These are phyloP conservation scores for Trichoderma pleuroti DNA, from an alignment of 2,329 filamentous ascomycete species.

Conservation along the genomic window DNA sequence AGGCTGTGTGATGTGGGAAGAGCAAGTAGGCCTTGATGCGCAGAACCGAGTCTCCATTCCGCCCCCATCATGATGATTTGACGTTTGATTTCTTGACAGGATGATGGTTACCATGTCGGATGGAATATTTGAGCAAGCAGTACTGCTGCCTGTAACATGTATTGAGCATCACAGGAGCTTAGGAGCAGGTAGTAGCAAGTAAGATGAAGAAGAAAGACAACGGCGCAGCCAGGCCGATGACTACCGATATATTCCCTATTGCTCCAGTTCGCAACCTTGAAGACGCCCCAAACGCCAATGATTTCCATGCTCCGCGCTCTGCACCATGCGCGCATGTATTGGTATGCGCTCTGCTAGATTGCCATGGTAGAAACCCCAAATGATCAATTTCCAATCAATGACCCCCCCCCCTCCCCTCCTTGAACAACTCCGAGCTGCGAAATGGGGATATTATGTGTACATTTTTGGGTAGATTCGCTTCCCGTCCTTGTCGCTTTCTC, in stretches of 20 bases:
- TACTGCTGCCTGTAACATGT: not conserved
- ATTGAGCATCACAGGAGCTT: not conserved
- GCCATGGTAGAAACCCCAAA: not conserved
- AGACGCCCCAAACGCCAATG: slow-evolving; percentile 16
- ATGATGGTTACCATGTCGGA: not conserved
- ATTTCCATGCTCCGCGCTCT: not conserved
- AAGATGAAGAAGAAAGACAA: not conserved
- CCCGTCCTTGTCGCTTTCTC: not conserved
- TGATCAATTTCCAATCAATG: not conserved
- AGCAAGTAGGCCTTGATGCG: not conserved
- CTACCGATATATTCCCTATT: not conserved
- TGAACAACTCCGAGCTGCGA: slow-evolving; percentile 1
- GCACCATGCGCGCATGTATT: not conserved
- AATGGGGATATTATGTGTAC: not conserved
- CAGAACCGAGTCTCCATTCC: not conserved
- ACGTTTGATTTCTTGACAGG: not conserved
- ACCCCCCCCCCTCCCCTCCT: not conserved
- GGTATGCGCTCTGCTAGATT: not conserved
- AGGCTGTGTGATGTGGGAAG: not conserved
- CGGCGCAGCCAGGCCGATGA: not conserved
- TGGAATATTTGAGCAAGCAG: not conserved
- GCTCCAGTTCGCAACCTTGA: not conserved
- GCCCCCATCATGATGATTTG: not conserved
- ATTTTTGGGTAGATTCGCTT: not conserved
- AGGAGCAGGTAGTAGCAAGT: not conserved